Conservation (phyloP, 805 yeast genomes). For the Candida pini region DNA sequence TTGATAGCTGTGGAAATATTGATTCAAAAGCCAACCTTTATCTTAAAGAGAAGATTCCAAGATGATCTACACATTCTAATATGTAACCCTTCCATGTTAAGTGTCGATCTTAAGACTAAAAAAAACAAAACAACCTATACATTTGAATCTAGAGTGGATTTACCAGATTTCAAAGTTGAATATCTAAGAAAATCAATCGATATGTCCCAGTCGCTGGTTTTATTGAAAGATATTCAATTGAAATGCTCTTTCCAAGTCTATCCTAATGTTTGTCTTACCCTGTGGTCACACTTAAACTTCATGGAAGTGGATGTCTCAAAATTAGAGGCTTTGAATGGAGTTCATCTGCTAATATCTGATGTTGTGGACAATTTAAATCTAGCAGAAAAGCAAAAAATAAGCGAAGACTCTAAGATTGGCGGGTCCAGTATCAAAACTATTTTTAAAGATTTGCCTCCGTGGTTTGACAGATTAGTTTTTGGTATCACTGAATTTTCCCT, state of each 20-base stretch:
- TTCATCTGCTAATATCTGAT: slow-evolving; percentile 7
- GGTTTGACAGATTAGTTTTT: slow-evolving; percentile 27
- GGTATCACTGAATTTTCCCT: slow-evolving; percentile 7
- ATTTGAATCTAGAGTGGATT: slow-evolving; percentile 12
- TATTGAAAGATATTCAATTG: slow-evolving; percentile 14
- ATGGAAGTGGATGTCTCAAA: slow-evolving; percentile 24
- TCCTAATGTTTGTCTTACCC: slow-evolving; percentile 13
- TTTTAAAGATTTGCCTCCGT: slow-evolving; percentile 29
- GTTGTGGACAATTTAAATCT: slow-evolving; percentile 1
- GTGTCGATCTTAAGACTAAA: slow-evolving; percentile 11
- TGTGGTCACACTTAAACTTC: slow-evolving; percentile 12
- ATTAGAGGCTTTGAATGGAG: slow-evolving; percentile 26
- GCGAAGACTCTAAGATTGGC: not conserved
- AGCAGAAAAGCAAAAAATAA: not conserved
- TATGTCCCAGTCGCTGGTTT: slow-evolving; percentile 2
- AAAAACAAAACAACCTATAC: slow-evolving; percentile 3
- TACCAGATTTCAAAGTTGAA: slow-evolving; percentile 15
- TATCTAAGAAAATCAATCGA: slow-evolving; percentile 14
- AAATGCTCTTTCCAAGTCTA: slow-evolving; percentile 20
- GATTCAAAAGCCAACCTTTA: slow-evolving; percentile 23
- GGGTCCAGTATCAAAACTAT: slow-evolving; percentile 9
- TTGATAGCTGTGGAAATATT: slow-evolving; percentile 18
- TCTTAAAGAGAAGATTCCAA: slow-evolving; percentile 14
- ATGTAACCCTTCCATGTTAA: slow-evolving; percentile 18
- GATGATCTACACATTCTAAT: slow-evolving; percentile 16